Evolutionary conservation across 2,329 filamentous ascomycete genomes (phyloP), one percentile per base, ranked within the genome.

Genomic region (Ascochyta rabiei): DNA sequence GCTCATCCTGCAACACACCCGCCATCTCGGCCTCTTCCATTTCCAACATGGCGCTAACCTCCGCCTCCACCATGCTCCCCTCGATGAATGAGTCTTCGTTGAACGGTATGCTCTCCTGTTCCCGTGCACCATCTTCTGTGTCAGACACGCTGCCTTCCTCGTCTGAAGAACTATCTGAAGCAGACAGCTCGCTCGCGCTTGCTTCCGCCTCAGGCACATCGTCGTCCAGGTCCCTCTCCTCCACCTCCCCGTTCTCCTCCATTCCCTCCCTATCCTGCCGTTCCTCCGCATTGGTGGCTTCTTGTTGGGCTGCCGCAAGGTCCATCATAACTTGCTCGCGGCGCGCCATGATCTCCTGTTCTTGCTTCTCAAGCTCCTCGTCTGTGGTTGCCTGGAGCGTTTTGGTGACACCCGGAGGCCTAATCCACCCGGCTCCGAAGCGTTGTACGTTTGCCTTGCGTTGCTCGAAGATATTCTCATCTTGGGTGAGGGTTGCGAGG

Each of bases 381-480:
- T 99, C 95, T 37, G 89, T 88, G 77, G 92, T 85, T 59, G 96
- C 92, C 71, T 96, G 88, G 56, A 96, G 85, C 1, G 93, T 96
- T 81, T 98, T 99, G 53, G 86, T 75, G 50, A 96, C 83, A 7
- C 93, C 95, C 0, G 91, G 92, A 0, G 95, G 95, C 54, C 89
- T 90, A 51, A 99, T 87, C 95, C 95, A 99, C 39, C 84, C 85
- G 62, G 88, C 89, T 56, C 95, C 95, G 71, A 96, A 97, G 68
- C 92, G 90, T 42, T 89, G 85, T 26, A 98, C 89, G 62, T 93
- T 91, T 42, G 85, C 78, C 68, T 93, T 91, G 41, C 93, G 90
- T 8, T 88, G 84, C 49, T 88, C 84, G 61, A 96, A 83, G 53
- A 86, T 84, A 57, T 86, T 83, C 77, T 98, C 95, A 71, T 97